A percentile compares a stretch with the other conserved stretches of the same genome.
Evolutionary conservation across 306 rosid genomes (phyloP).

Genomic region (Leucaena leucocephala): DNA sequence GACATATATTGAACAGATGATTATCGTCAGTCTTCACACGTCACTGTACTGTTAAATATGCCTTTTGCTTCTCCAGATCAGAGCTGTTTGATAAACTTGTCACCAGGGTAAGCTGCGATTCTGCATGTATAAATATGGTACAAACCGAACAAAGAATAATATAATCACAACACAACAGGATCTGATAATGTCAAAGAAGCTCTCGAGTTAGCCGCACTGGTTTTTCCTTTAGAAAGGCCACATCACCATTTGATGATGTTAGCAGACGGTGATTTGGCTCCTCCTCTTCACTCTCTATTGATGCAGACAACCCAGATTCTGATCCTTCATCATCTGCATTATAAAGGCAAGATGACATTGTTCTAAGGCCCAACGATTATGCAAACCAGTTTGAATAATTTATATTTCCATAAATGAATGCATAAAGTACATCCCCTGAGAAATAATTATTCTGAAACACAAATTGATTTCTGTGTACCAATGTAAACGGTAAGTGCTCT

Average conservation of each 20-base stretch:
- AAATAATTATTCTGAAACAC: neutral
- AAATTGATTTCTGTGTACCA: neutral
- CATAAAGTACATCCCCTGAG: neutral
- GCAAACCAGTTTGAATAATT: neutral
- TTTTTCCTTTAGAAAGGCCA: slow-evolving; percentile 66
- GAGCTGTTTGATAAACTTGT: slow-evolving; percentile 26
- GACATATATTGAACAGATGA: slow-evolving; percentile 28
- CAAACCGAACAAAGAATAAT: slow-evolving; percentile 37
- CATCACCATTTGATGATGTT: slow-evolving; percentile 51
- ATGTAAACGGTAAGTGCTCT: neutral
- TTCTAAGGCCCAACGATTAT: neutral
- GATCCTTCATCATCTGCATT: slow-evolving; percentile 76
- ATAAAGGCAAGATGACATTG: neutral
- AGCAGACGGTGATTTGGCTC: slow-evolving; percentile 68
- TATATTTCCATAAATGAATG: neutral
- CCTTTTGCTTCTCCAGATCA: slow-evolving; percentile 22
- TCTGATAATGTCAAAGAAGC: slow-evolving; percentile 41
- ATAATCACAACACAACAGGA: slow-evolving; percentile 26
- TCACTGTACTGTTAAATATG: slow-evolving; percentile 34
- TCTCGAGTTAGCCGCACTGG: slow-evolving; percentile 64
- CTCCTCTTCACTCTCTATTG: slow-evolving; percentile 70
- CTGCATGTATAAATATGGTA: slow-evolving; percentile 23
- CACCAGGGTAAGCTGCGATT: slow-evolving; percentile 30
- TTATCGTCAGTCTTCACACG: neutral
- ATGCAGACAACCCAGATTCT: slow-evolving; percentile 54